Conservation (phyloP, 2,329 filamentous ascomycete genomes). For the Penicillium sclerotigenum region DNA sequence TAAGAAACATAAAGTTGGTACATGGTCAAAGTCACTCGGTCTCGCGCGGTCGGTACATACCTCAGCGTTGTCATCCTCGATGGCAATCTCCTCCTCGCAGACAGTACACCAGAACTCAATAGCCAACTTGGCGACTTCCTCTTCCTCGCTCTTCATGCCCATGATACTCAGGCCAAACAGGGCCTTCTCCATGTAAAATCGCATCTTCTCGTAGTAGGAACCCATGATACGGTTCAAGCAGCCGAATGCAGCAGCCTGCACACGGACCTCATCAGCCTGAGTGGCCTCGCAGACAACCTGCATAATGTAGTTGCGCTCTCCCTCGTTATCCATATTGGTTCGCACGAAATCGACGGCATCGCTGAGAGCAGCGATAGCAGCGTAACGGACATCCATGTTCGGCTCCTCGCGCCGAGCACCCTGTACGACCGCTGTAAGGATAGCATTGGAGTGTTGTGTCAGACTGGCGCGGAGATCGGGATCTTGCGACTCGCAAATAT, state of each 20-base stretch:
- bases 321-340: constrained; percentile 98
- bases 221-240: constrained; percentile 98
- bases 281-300: constrained; percentile 99
- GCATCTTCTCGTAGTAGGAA: constrained; percentile 99
- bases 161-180: constrained; percentile 95
- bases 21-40: not conserved
- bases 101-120: constrained; percentile 99
- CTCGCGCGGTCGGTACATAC: constrained; percentile 44
- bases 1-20: constrained; percentile 23
- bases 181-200: constrained; percentile 99
- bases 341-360: constrained; percentile 97
- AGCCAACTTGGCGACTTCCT: constrained; percentile 95
- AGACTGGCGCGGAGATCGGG: constrained; percentile 76
- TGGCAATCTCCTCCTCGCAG: constrained; percentile 95
- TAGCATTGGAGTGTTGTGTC: constrained; percentile 88
- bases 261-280: constrained; percentile 82
- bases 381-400: constrained; percentile 84
- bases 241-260: constrained; percentile 94
- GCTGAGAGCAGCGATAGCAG: constrained; percentile 88
- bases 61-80: constrained; percentile 92
- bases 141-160: constrained; percentile 97
- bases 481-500: constrained; percentile 96
- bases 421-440: constrained; percentile 95
- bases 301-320: constrained; percentile 99
- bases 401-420: constrained; percentile 94